Percentiles rank a stretch among this genome's conserved stretches.
Evolutionary conservation across 106 monocot genomes (phyloP).

Genomic region (Ottelia alismoides): DNA sequence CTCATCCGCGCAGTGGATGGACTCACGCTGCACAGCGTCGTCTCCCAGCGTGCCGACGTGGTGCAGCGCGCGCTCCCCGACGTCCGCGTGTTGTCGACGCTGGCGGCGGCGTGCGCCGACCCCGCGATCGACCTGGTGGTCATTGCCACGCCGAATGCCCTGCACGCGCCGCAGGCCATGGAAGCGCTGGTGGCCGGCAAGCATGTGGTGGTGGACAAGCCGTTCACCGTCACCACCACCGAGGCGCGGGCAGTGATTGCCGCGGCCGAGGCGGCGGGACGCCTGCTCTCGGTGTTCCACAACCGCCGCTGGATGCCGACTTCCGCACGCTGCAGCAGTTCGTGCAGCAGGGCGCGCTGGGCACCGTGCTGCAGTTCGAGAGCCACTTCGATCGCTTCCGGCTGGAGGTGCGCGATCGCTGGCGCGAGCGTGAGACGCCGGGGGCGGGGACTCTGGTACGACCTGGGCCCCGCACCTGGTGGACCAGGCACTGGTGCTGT

Average conservation of each 20-base stretch:
- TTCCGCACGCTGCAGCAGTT: background rate
- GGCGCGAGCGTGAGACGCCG: background rate
- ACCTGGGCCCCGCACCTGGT: background rate
- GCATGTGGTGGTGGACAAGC: background rate
- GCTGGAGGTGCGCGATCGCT: background rate
- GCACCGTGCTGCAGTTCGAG: background rate
- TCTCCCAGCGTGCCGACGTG: no score
- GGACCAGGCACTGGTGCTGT: background rate
- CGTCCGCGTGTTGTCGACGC: background rate
- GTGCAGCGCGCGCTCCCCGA: background rate
- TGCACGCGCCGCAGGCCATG: background rate
- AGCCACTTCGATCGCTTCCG: background rate
- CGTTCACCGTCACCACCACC: background rate
- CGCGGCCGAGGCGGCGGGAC: no score
- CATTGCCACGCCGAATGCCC: background rate
- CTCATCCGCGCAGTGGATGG: background rate
- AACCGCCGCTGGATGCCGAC: background rate
- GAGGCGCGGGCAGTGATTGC: background rate
- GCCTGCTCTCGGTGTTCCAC: background rate
- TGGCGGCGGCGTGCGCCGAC: background rate
- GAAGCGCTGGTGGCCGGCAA: background rate
- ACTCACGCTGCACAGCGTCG: background rate
- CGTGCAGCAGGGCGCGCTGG: background rate
- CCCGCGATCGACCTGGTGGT: background rate
- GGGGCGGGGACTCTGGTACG: background rate